Evolutionary conservation across 1,284 basidiomycete species (phyloP).

Genomic region (Xerocomus minutiporus): DNA sequence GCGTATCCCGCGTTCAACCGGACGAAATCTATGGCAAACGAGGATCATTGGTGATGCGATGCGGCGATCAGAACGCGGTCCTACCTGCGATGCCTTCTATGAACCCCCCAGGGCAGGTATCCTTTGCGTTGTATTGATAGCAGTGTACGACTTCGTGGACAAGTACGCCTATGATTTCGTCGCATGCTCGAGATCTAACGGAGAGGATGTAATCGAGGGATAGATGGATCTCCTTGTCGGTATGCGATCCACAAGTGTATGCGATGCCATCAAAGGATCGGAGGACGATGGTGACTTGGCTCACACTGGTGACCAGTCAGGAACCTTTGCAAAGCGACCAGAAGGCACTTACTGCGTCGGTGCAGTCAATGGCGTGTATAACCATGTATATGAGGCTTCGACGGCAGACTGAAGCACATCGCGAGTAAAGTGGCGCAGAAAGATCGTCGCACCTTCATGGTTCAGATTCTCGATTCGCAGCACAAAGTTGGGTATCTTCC

Average conservation of each 20-base stretch:
- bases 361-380: slow-evolving; percentile 55
- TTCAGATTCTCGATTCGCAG: slow-evolving; percentile 55
- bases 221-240: slow-evolving; percentile 67
- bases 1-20: slow-evolving; percentile 52
- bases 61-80: slow-evolving; percentile 7
- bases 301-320: slow-evolving; percentile 39
- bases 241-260: slow-evolving; percentile 50
- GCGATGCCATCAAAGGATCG: slow-evolving; percentile 65
- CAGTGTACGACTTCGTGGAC: slow-evolving; percentile 70
- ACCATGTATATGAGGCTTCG: slow-evolving; percentile 48
- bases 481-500: slow-evolving; percentile 53
- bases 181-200: slow-evolving; percentile 41
- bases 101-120: slow-evolving; percentile 58
- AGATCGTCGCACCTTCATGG: slow-evolving; percentile 54
- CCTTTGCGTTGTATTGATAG: slow-evolving; percentile 61
- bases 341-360: slow-evolving; percentile 48
- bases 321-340: not conserved
- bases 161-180: slow-evolving; percentile 65
- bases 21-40: slow-evolving; percentile 54
- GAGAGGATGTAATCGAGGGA: slow-evolving; percentile 57
- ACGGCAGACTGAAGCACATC: slow-evolving; percentile 49
- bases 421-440: slow-evolving; percentile 49
- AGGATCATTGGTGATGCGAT: not conserved
- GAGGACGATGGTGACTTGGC: slow-evolving; percentile 51
- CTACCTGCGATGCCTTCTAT: slow-evolving; percentile 72